phyloP scores from a whole-genome alignment of 176 grass and related monocot species.

The Musa beccarii region DNA sequence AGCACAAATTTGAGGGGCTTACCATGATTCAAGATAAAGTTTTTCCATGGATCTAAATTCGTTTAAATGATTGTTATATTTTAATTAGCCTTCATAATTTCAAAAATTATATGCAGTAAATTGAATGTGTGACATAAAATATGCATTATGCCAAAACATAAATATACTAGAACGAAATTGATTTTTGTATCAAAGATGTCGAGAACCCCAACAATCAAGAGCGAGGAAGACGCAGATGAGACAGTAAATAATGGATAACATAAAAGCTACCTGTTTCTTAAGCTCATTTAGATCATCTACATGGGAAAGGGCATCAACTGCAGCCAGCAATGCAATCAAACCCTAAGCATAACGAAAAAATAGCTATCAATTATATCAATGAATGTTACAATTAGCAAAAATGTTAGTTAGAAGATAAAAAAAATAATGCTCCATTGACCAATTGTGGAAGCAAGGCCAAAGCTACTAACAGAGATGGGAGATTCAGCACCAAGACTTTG shows the following conservation, averaged over 20 bases:
- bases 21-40: too few species aligned
- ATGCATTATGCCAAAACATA: too few species aligned
- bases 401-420: not conserved
- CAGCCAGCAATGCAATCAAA: slow-evolving; percentile 92
- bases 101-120: too few species aligned
- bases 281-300: slow-evolving; percentile 59
- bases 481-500: slow-evolving; percentile 86
- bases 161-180: too few species aligned
- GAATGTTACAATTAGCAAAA: not conserved
- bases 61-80: too few species aligned
- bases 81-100: too few species aligned
- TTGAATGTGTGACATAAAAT: too few species aligned
- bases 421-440: not conserved
- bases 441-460: slow-evolving; percentile 10
- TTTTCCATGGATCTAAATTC: too few species aligned
- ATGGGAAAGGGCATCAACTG: slow-evolving; percentile 92
- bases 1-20: too few species aligned
- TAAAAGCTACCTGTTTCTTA: slow-evolving; percentile 65
- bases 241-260: not conserved
- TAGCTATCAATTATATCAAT: slow-evolving; percentile 11
- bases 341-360: slow-evolving; percentile 40
- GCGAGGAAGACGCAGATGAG: not conserved
- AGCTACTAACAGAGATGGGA: slow-evolving; percentile 54
- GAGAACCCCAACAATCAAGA: not conserved
- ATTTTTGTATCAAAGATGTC: not conserved